Evolutionary conservation across 139 green algal genomes (phyloP), one percentile per base, ranked within the genome.

Genomic region (Micractinium sp.): DNA sequence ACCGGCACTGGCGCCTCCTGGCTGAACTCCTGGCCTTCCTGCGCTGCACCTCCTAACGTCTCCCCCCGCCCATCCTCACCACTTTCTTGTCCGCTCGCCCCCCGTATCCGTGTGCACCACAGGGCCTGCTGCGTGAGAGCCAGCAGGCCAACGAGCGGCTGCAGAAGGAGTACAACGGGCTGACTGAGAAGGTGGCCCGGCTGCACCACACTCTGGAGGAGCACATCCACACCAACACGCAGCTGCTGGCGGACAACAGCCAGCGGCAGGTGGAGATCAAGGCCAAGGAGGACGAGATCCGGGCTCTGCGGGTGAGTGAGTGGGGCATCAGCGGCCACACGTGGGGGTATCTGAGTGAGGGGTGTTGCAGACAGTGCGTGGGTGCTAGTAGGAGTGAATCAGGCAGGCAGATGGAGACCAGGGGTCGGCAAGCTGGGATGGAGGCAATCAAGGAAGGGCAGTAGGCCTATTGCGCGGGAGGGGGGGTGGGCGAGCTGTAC

Each of bases 171-270:
- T 97, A 95, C 95, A 97, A 97, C 89, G 61, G 90, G 25, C 93
- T 98, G 41, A 96, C 92, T 33, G 95, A 99, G 87, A 97, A 98
- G 91, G 95, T 96, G 53, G 60, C 94, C 33, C 98, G 97, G 92
- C 94, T 99, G 92, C 95, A 98, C 83, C 93, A 95, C 47, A 96
- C 98, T 85, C 93, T 99, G 73, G 96, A 98, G 86, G 97, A 98
- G 87, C 94, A 97, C 93, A 95, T 98, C 74, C 95, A 98, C 88
- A 93, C 92, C 53, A 98, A 98, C 95, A 97, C 94, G 63, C 95
- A 95, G 91, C 94, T 99, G 87, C 90, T 97, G 87, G 95, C 96
- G 9, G 95, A 98, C 67, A 98, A 98, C 92, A 92, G 83, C 38
- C 92, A 96, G 88, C 95, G 95, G 82, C 95, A 97, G 90, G 90